Percentiles rank a stretch among this genome's conserved stretches.
These are phyloP conservation scores for Fusarium penzigii DNA, from an alignment of 2,329 filamentous ascomycete species.

Conservation along the genomic window DNA sequence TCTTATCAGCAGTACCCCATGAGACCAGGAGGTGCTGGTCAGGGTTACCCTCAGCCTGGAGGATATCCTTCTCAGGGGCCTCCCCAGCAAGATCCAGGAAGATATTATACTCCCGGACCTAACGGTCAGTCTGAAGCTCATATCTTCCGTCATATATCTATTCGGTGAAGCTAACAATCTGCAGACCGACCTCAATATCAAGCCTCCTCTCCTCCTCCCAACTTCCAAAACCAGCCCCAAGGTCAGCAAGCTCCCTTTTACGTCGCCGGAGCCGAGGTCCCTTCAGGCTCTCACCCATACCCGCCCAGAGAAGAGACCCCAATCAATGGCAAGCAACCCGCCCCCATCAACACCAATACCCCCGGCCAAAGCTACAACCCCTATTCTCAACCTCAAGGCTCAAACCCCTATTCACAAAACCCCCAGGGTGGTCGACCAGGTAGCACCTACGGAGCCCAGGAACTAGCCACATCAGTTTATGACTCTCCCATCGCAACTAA, in stretches of 20 bases:
- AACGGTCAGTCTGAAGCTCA: conserved; percentile 22
- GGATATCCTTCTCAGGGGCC: conserved; percentile 45
- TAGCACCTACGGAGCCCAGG: conserved; percentile 73
- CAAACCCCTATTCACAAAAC: conserved; percentile 45
- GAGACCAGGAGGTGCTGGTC: conserved; percentile 49
- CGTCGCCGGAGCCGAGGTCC: conserved; percentile 59
- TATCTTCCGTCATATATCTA: too few relatives aligned
- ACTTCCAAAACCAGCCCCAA: conserved; percentile 54
- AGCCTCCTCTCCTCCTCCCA: conserved; percentile 52
- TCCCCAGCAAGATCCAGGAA: conserved; percentile 60
- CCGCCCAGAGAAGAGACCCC: conserved; percentile 55
- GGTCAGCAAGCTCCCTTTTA: conserved; percentile 64
- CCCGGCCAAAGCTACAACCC: conserved; percentile 46
- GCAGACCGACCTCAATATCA: conserved; percentile 50
- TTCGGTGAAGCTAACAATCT: conserved; percentile 18
- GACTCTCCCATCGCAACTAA: conserved; percentile 68
- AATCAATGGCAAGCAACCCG: conserved; percentile 48
- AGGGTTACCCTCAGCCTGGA: conserved; percentile 44
- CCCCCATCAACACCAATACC: conserved; percentile 54
- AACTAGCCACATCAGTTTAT: conserved; percentile 76
- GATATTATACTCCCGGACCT: conserved; percentile 68
- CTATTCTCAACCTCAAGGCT: conserved; percentile 42
- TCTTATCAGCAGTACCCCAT: conserved; percentile 71
- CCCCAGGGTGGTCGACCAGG: conserved; percentile 56
- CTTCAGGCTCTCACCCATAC: conserved; percentile 48